Conservation (phyloP, 495 filamentous ascomycete species). For the Trichocladium antarcticum region DNA sequence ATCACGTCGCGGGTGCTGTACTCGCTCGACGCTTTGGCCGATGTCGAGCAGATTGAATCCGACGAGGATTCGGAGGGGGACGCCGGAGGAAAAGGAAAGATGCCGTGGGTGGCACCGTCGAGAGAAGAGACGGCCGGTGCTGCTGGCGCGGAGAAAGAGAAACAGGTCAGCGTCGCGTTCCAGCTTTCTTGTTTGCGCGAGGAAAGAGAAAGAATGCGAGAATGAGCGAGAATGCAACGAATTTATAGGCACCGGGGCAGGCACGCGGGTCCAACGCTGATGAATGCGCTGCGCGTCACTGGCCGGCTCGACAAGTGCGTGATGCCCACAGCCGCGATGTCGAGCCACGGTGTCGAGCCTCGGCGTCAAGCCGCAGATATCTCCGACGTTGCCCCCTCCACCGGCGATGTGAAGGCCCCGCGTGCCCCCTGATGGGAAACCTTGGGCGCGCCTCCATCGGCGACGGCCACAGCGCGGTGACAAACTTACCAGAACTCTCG, state of each 20-base stretch:
- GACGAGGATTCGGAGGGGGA: background rate
- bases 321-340: background rate
- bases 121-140: background rate
- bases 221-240: background rate
- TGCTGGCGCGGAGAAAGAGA: background rate
- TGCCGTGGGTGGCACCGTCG: background rate
- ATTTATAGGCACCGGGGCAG: background rate
- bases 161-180: slow-evolving; percentile 1
- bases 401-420: no score
- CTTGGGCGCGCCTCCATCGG: no score
- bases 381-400: no score
- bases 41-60: background rate
- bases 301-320: background rate
- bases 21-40: slow-evolving; percentile 1
- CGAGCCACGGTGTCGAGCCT: background rate
- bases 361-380: background rate
- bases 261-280: slow-evolving; percentile 5
- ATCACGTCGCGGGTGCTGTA: slow-evolving; percentile 3
- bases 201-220: background rate
- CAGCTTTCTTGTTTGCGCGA: background rate
- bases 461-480: background rate
- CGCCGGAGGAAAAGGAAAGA: slow-evolving; percentile 3
- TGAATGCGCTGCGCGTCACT: background rate
- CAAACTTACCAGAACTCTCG: slow-evolving; percentile 1
- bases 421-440: background rate